These are phyloP conservation scores for Phaeosphaeriaceae sp. DNA, from an alignment of 2,329 filamentous ascomycete species.

Conservation along the genomic window DNA sequence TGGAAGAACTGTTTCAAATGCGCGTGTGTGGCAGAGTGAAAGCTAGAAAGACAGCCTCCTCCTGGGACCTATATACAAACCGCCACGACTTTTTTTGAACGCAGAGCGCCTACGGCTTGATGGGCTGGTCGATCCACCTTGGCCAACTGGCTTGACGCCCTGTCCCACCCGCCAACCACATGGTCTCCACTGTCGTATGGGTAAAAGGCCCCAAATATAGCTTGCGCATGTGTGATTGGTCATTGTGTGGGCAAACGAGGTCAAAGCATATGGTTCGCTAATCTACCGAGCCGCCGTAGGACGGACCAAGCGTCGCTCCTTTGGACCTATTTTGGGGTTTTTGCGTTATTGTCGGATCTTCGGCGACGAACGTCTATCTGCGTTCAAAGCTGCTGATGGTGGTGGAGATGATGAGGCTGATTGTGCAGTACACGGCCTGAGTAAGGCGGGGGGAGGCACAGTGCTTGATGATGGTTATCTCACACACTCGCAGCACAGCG, in stretches of 20 bases:
- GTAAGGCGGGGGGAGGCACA: no score
- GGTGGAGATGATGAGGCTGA: not conserved
- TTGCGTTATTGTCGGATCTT: no score
- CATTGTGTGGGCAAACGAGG: not conserved
- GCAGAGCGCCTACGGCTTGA: not conserved
- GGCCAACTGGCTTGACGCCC: slow-evolving; percentile 7
- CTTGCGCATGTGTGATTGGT: slow-evolving; percentile 14
- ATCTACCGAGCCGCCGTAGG: slow-evolving; percentile 19
- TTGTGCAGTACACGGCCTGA: no score
- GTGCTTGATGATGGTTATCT: no score
- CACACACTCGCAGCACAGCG: no score
- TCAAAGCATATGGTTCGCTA: slow-evolving; percentile 14
- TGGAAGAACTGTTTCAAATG: not conserved
- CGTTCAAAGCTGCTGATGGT: no score
- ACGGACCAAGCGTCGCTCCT: no score
- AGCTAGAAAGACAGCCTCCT: no score
- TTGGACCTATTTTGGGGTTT: not conserved
- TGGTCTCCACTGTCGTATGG: not conserved
- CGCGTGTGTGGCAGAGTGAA: no score
- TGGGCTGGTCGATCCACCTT: no score
- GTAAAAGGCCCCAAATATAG: slow-evolving; percentile 29
- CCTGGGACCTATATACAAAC: no score
- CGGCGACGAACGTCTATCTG: no score
- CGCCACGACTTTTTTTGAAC: not conserved
- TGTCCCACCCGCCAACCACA: slow-evolving; percentile 8